phyloP scores from a whole-genome alignment of 1,139 yeast genomes.

The Meyerozyma guilliermondii region DNA sequence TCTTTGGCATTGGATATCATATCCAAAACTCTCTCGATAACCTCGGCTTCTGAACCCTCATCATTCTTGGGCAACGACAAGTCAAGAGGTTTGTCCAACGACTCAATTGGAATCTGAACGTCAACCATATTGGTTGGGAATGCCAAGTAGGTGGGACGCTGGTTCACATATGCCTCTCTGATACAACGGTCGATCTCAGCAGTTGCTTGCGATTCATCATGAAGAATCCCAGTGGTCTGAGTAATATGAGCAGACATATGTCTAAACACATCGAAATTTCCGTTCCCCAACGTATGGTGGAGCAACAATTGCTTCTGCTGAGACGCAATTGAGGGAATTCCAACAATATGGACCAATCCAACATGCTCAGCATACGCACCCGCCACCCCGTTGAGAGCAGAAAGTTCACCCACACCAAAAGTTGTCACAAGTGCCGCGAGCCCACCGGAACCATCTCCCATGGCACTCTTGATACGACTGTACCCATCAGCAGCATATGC shows the following conservation, averaged over 20 bases:
- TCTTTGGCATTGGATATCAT: slow-evolving; percentile 24
- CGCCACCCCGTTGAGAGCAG: slow-evolving; percentile 56
- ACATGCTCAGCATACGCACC: slow-evolving; percentile 60
- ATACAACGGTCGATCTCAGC: slow-evolving; percentile 32
- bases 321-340: slow-evolving; percentile 56
- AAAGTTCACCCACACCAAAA: slow-evolving; percentile 62
- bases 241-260: slow-evolving; percentile 46
- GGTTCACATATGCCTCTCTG: slow-evolving; percentile 31
- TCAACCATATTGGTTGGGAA: slow-evolving; percentile 37
- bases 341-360: slow-evolving; percentile 51
- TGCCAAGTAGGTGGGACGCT: slow-evolving; percentile 35
- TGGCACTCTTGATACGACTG: slow-evolving; percentile 48
- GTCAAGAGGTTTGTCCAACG: slow-evolving; percentile 29
- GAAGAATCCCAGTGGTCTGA: slow-evolving; percentile 26
- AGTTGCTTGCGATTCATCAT: slow-evolving; percentile 26
- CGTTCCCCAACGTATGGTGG: slow-evolving; percentile 75
- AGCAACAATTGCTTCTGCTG: slow-evolving; percentile 52
- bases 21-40: slow-evolving; percentile 22
- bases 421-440: slow-evolving; percentile 59
- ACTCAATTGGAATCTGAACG: slow-evolving; percentile 23
- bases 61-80: slow-evolving; percentile 25
- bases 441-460: slow-evolving; percentile 20
- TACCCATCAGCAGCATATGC: slow-evolving; percentile 72
- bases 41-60: slow-evolving; percentile 27
- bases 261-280: slow-evolving; percentile 76